Evolutionary conservation across 1,284 basidiomycete species (phyloP), one percentile per base, ranked within the genome.

Genomic region (Cutaneotrichosporon cyanovorans): DNA sequence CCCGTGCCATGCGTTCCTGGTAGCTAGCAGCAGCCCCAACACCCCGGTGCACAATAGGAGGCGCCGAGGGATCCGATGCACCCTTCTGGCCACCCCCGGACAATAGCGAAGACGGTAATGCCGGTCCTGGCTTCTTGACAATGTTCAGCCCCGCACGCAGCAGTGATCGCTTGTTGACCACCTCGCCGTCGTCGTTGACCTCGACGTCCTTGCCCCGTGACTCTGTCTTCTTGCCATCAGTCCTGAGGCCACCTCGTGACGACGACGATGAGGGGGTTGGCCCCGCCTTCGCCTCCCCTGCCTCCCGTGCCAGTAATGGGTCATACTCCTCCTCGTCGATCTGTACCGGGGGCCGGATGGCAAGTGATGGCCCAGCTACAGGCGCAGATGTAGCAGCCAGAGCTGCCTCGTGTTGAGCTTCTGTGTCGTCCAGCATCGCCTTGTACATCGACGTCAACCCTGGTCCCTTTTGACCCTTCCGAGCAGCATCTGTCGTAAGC

Each of bases 111-210:
- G 58, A 48, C 5, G 63, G 61, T 4, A 66, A 34, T 6, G 52
- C 48, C 3, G 60, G 42, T 7, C 56, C 55, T 0, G 68, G 67
- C 48, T 73, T 72, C 53, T 70, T 73, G 37, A 73, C 72, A 37
- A 96, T 78, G 66, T 99, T 99, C 49, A 99, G 75, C 2, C 95
- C 95, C 4, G 89, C 90, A 28, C 82, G 81, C 34, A 98, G 77
- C 9, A 99, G 76, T 37, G 93, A 86, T 46, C 92, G 84, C 64
- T 93, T 91, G 75, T 98, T 93, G 41, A 99, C 85, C 41, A 98
- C 88, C 68, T 95, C 86, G 61, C 91, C 91, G 60, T 97, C 92
- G 67, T 98, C 95, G 70, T 98, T 98, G 41, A 97, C 75, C 69
- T 96, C 92, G 34, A 98, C 84, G n/a, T 82, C 77, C 67, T 87